A percentile compares a stretch with the other conserved stretches of the same genome.
phyloP scores from a whole-genome alignment of 106 monocot species.

The Hemerocallis citrina region DNA sequence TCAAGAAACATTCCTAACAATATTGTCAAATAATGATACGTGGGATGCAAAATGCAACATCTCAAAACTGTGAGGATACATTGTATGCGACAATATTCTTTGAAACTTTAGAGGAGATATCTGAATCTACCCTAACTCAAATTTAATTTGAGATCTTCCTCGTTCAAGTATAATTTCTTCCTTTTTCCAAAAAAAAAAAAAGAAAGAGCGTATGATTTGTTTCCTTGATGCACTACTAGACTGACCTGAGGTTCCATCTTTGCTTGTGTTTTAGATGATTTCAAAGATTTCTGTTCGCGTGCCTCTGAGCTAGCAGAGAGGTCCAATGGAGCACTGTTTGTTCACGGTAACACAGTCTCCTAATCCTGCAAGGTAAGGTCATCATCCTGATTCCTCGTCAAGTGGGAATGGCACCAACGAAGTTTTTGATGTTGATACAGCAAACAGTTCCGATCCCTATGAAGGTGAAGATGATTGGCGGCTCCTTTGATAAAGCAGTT shows the following conservation, averaged over 20 bases:
- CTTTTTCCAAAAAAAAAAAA: no score
- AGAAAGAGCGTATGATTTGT: no score
- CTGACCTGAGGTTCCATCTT: no score
- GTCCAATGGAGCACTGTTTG: conserved; percentile 82
- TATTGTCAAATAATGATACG: no score
- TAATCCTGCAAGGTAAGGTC: conserved; percentile 14
- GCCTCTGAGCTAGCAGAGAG: conserved; percentile 55
- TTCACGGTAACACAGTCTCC: conserved; percentile 64
- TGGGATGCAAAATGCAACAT: no score
- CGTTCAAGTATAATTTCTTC: background rate
- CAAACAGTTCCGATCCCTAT: conserved; percentile 10
- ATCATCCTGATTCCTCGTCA: conserved; percentile 1
- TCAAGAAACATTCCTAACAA: no score
- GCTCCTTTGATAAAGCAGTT: conserved; percentile 35
- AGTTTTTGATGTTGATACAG: conserved; percentile 13
- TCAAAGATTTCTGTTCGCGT: conserved; percentile 75
- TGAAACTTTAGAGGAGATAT: no score
- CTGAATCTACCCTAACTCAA: no score
- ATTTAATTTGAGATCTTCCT: background rate
- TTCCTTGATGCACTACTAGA: no score
- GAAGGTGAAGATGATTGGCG: conserved; percentile 81
- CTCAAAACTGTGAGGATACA: no score
- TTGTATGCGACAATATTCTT: no score
- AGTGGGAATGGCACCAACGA: conserved; percentile 10
- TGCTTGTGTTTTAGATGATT: conserved; percentile 52